Evolutionary conservation across 108 stramenopile species (phyloP), one percentile per base, ranked within the genome.

Genomic region (Parietichytrium sp.): DNA sequence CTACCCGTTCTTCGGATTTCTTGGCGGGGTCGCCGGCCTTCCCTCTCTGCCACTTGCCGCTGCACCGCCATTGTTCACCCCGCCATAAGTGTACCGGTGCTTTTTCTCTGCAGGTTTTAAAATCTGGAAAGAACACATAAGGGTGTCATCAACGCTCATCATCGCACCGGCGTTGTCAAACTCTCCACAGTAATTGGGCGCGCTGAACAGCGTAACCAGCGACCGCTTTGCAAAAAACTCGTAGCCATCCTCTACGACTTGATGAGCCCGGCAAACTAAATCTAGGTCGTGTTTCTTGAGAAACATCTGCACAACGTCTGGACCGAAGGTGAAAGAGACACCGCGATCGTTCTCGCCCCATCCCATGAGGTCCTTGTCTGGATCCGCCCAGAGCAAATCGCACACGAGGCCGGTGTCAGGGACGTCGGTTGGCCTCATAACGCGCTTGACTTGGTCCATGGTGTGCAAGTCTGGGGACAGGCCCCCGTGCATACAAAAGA

Each of bases 261-360:
- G 99, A 87, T 99, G 99, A 10, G 99, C 99, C 80, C 99, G 90
- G 91, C 97, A 98, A 86, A 99, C 96, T 54, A 99, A 91, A 80
- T 99, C 99, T 55, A 99, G 87, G 89, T 98, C 97, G 84, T 98
- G 97, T 86, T 94, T 90, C 82, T 95, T 90, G 54, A 98, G 86
- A 86, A 98, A 99, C 80, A 96, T 93, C 45, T 94, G 92, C 29
- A 98, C 99, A 82, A 99, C 97, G 85, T 99, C 99, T 83, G 98
- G 97, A 47, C 99, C 99, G 83, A 99, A 99, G 77, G 99, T 99
- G 87, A 98, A 99, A 25, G 93, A 93, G 16, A 99, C 99, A 84
- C 99, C 99, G 25, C 99, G 90, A 85, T 99, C 99, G 86, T 99
- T 99, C 93, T 98, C 97, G 50, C 97, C 99, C 99, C 99, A 99